Evolutionary conservation across 2,329 filamentous ascomycete species (phyloP), one percentile per base, ranked within the genome.

Genomic region (Colletotrichum destructivum): DNA sequence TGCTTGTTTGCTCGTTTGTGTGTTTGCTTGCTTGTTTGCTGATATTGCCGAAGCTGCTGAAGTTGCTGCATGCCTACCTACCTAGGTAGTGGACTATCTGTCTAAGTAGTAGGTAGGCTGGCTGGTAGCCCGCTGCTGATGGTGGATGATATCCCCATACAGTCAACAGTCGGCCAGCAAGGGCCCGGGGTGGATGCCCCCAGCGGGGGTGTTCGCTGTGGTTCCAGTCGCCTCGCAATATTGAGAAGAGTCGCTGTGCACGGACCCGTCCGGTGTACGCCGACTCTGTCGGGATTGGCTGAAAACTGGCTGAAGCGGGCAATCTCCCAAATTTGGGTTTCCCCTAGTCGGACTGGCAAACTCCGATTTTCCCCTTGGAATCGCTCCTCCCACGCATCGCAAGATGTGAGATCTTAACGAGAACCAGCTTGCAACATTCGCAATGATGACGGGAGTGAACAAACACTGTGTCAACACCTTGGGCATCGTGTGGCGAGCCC

Each of bases 291-390:
- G 21, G 66, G 70, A 71, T 72, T 71, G 70, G 61, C 61, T 72
- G 47, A 60, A 72, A 62, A 66, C 56, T 66, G 66, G 66, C 49
- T 46, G 54, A 31, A 55, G 65, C 52, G 65, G 46, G 69, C 69
- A 71, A 60, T 69, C 59, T 69, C 44, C 54, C 59, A 64, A 35
- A 69, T 35, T 72, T 69, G 65, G 59, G 65, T 69, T 72, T 64
- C 54, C 59, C 46, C 47, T 60, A 69, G 59, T 42, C 57, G 59
- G 46, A 9, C 38, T 54, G 21, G 18, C 46, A 69, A 35, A 9
- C 61, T 55, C 55, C 67, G 67, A 66, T 66, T 55, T 23, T 44
- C 57, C 54, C 13, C 46, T 23, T 21, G 16, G 16, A 46, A 52
- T 44, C 57, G 26, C 44, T 35, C 57, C 44, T 35, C 57, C 54